phyloP scores from a whole-genome alignment of 2,329 filamentous ascomycete species.

The Neurospora sp. region DNA sequence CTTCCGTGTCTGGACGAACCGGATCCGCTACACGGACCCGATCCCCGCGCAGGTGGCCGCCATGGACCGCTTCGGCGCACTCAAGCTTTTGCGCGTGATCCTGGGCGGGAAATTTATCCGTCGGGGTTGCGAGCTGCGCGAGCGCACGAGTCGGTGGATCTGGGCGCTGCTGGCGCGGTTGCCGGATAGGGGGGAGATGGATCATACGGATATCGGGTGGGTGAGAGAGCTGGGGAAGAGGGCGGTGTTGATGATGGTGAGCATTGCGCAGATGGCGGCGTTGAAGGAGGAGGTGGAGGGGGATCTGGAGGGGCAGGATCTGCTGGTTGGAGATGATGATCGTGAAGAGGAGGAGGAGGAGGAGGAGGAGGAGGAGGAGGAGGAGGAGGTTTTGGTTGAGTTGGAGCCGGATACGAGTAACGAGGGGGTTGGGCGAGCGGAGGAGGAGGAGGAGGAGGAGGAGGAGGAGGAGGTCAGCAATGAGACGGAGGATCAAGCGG shows the following conservation, averaged over 20 bases:
- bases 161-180: slow-evolving; percentile 75
- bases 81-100: slow-evolving; percentile 59
- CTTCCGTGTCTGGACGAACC: slow-evolving; percentile 40
- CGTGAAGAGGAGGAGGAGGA: slow-evolving; percentile 15
- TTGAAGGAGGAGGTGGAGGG: slow-evolving; percentile 29
- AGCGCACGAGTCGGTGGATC: slow-evolving; percentile 69
- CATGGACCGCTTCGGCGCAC: slow-evolving; percentile 56
- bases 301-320: slow-evolving; percentile 21
- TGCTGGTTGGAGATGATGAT: slow-evolving; percentile 15
- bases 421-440: slow-evolving; percentile 12
- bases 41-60: slow-evolving; percentile 49
- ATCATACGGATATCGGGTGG: slow-evolving; percentile 64
- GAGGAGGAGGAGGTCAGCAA: background rate
- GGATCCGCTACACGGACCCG: slow-evolving; percentile 45
- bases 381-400: too few species aligned
- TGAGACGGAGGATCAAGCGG: slow-evolving; percentile 19
- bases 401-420: too few species aligned
- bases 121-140: slow-evolving; percentile 47
- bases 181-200: slow-evolving; percentile 64
- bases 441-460: slow-evolving; percentile 18
- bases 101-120: slow-evolving; percentile 54
- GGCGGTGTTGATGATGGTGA: slow-evolving; percentile 52
- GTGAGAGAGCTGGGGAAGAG: slow-evolving; percentile 72
- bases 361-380: too few species aligned
- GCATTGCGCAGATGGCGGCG: slow-evolving; percentile 42